phyloP scores from a whole-genome alignment of 176 grass and related monocot species.

The Juncus effusus region DNA sequence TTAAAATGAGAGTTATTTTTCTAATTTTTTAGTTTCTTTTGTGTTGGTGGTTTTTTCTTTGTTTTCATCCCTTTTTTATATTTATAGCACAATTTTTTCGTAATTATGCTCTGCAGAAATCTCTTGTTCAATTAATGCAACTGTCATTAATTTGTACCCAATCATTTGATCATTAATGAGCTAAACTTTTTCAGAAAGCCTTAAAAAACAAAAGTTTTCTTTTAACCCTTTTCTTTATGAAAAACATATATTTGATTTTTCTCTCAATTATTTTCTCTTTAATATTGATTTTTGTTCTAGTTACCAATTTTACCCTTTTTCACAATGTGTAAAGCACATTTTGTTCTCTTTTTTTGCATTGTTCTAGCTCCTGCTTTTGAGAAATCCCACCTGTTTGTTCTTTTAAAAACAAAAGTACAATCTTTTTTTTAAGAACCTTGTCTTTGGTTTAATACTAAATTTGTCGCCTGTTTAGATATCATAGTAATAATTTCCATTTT shows the following conservation, averaged over 20 bases:
- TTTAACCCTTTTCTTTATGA: neutral
- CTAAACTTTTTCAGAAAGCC: too few species aligned
- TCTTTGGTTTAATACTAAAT: neutral
- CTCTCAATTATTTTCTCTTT: neutral
- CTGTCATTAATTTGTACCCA: constrained; percentile 25
- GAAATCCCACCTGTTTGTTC: neutral
- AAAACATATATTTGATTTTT: neutral
- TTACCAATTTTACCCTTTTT: constrained; percentile 8
- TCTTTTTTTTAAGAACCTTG: neutral
- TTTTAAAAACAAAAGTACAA: too few species aligned
- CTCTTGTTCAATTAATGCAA: neutral
- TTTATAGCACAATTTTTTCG: too few species aligned
- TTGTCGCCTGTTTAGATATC: too few species aligned
- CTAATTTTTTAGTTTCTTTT: too few species aligned
- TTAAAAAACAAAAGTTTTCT: constrained; percentile 13
- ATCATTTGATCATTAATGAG: constrained; percentile 80
- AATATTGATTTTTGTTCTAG: constrained; percentile 27
- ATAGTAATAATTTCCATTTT: too few species aligned
- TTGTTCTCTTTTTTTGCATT: constrained; percentile 30
- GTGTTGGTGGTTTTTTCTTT: too few species aligned
- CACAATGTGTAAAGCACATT: neutral
- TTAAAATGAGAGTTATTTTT: too few species aligned
- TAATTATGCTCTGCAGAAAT: too few species aligned
- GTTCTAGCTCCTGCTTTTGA: constrained; percentile 6
- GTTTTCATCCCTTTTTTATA: too few species aligned